These are phyloP conservation scores for Davidsoniella virescens DNA, from an alignment of 2,329 filamentous ascomycete species.

Conservation along the genomic window DNA sequence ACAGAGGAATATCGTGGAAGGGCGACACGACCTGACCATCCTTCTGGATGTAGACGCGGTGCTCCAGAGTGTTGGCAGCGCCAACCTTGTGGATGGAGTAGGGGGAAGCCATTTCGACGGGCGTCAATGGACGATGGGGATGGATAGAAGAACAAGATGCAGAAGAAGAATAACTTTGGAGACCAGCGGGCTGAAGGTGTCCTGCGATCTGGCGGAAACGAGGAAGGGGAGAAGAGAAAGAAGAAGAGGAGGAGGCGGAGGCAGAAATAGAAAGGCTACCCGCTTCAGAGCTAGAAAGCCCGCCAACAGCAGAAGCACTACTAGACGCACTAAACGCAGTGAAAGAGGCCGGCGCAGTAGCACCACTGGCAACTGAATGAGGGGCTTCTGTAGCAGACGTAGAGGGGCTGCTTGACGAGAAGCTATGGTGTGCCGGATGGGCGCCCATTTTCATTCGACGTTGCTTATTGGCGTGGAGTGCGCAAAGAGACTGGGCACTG, in stretches of 20 bases:
- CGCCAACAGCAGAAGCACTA: not conserved
- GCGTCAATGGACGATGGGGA: conserved; percentile 18
- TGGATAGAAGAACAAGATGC: conserved; percentile 6
- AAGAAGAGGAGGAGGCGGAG: conserved; percentile 6
- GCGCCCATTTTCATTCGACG: conserved; percentile 3
- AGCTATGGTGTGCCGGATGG: conserved; percentile 10
- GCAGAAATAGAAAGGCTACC: conserved; percentile 2
- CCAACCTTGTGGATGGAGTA: conserved; percentile 79
- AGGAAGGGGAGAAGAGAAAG: conserved; percentile 9
- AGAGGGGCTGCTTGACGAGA: not conserved
- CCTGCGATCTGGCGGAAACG: conserved; percentile 13
- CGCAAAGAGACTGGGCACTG: conserved; percentile 9
- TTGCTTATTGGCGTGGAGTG: conserved; percentile 5
- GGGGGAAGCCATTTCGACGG: conserved; percentile 36
- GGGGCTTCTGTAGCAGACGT: conserved; percentile 6
- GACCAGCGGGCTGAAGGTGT: conserved; percentile 8
- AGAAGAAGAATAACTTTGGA: not conserved
- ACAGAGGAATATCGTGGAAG: conserved; percentile 97
- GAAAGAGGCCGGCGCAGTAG: not conserved
- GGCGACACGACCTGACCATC: conserved; percentile 86
- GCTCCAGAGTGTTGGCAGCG: conserved; percentile 83
- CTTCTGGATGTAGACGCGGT: conserved; percentile 95
- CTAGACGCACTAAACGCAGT: conserved; percentile 4
- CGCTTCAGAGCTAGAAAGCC: not conserved
- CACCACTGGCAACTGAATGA: conserved; percentile 4